Evolutionary conservation across 2,329 filamentous ascomycete species (phyloP).

Genomic region (Leptodontidium sp.): DNA sequence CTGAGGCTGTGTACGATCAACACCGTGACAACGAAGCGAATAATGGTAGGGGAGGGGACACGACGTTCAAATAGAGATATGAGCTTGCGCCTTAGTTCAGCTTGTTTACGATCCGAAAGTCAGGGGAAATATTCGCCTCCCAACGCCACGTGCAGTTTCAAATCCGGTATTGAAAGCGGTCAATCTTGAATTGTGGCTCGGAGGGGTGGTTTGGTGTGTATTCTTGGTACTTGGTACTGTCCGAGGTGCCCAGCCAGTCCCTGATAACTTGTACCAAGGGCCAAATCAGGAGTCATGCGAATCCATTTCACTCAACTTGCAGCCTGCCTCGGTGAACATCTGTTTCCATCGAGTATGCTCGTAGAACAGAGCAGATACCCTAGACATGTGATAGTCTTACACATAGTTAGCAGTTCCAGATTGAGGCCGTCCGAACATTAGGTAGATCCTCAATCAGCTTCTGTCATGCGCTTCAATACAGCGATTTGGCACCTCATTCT

Average conservation of each 20-base stretch:
- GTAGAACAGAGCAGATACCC: too few species aligned
- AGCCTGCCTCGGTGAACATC: too few species aligned
- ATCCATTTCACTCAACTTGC: too few species aligned
- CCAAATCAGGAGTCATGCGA: too few species aligned
- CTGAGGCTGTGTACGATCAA: constrained; percentile 7
- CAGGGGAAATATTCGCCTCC: background rate
- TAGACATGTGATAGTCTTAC: too few species aligned
- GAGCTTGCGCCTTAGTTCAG: background rate
- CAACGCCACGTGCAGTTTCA: background rate
- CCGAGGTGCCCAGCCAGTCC: too few species aligned
- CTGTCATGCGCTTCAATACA: constrained; percentile 31
- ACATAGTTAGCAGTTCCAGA: background rate
- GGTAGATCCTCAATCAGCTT: background rate
- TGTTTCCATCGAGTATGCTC: too few species aligned
- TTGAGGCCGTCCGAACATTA: background rate
- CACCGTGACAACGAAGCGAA: background rate
- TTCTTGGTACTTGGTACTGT: too few species aligned
- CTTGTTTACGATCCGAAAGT: background rate
- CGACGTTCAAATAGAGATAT: constrained; percentile 12
- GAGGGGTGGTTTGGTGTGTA: too few species aligned
- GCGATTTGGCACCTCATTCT: constrained; percentile 44
- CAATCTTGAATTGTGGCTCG: too few species aligned
- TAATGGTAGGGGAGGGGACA: background rate
- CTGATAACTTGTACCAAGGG: too few species aligned
- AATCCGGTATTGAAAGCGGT: too few species aligned